Conservation (phyloP, 495 filamentous ascomycete genomes). For the Trichoderma erinaceum region DNA sequence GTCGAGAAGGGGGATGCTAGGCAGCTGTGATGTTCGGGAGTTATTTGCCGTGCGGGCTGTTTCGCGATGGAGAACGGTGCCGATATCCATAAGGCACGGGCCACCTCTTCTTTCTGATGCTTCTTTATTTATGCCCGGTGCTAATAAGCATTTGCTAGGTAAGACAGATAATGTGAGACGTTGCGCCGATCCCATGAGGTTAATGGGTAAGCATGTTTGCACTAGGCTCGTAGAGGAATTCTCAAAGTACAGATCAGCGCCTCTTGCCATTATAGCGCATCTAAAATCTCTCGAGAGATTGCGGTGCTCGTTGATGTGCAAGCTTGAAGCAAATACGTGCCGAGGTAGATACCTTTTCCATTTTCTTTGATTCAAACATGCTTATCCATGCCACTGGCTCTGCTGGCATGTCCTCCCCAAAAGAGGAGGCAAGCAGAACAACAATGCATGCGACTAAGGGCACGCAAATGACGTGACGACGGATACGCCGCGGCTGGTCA, state of each 20-base stretch:
- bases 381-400: constrained; percentile 3
- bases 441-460: not conserved
- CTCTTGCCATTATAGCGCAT: not conserved
- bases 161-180: not conserved
- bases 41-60: constrained; percentile 3
- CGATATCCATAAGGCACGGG: constrained; percentile 11
- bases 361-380: not conserved
- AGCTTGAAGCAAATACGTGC: too few species aligned
- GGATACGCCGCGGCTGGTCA: constrained; percentile 1
- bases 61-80: not conserved
- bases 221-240: not conserved
- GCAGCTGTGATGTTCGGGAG: not conserved
- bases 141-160: not conserved
- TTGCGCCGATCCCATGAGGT: constrained; percentile 7
- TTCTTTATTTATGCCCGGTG: not conserved
- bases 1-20: not conserved
- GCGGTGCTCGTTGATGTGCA: not conserved
- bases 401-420: not conserved
- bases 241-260: too few species aligned
- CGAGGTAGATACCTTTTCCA: too few species aligned
- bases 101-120: not conserved
- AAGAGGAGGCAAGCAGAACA: not conserved
- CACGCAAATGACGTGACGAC: constrained; percentile 1
- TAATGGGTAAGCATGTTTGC: constrained; percentile 4
- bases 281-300: not conserved